Evolutionary conservation across 116 monocot species (phyloP).

Genomic region (Cymodocea nodosa): DNA sequence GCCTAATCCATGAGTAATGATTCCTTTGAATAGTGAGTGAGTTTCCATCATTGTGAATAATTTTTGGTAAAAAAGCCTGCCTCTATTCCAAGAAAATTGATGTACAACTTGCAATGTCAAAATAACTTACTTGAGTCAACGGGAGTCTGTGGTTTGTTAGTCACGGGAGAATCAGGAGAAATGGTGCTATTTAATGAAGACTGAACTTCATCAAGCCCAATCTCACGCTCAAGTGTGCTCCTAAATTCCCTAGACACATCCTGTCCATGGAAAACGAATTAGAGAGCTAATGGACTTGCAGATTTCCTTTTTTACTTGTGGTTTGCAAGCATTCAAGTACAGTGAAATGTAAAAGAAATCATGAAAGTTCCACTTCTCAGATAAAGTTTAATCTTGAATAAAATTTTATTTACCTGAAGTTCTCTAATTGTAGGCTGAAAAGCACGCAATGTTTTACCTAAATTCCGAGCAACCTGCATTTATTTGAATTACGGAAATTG

Average conservation of each 20-base stretch:
- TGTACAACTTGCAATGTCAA: neutral
- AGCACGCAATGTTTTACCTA: slow-evolving; percentile 83
- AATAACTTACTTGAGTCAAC: slow-evolving; percentile 52
- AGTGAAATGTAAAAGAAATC: neutral
- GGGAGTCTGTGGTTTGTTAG: slow-evolving; percentile 27
- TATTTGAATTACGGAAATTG: slow-evolving; percentile 1
- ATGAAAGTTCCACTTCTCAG: neutral
- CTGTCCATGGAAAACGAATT: slow-evolving; percentile 15
- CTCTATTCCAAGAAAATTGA: too few relatives aligned
- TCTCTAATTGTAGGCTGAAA: slow-evolving; percentile 97
- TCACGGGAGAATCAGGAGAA: slow-evolving; percentile 17
- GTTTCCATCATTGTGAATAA: too few relatives aligned
- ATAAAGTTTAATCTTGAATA: neutral
- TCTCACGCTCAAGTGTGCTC: slow-evolving; percentile 88
- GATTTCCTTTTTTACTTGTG: neutral
- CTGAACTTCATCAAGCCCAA: slow-evolving; percentile 75
- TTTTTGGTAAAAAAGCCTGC: too few relatives aligned
- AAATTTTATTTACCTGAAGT: slow-evolving; percentile 57
- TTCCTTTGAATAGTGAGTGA: too few relatives aligned
- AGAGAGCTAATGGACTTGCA: neutral
- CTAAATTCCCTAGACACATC: slow-evolving; percentile 96
- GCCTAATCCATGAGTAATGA: too few relatives aligned
- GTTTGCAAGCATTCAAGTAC: too few relatives aligned
- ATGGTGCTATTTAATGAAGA: slow-evolving; percentile 31
- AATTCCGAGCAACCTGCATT: slow-evolving; percentile 78